Evolutionary conservation across 2,329 filamentous ascomycete species (phyloP).

Genomic region (Fusarium papillatum): DNA sequence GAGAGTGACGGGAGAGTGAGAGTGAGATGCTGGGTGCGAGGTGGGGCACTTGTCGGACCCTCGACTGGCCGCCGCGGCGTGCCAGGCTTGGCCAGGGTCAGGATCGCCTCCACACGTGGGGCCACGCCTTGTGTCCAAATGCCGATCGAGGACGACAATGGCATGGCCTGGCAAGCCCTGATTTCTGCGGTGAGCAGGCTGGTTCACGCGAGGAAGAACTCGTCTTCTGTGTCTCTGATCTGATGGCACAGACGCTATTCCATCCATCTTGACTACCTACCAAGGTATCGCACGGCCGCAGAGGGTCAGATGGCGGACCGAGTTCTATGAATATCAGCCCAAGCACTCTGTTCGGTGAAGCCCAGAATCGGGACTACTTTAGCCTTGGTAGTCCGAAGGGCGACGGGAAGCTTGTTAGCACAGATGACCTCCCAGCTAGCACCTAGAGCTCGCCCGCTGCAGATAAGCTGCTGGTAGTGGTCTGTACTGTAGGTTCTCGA

Average conservation of each 20-base stretch:
- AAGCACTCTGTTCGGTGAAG: constrained; percentile 18
- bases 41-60: constrained; percentile 20
- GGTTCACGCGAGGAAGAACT: constrained; percentile 6
- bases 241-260: background rate
- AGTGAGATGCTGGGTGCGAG: background rate
- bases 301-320: background rate
- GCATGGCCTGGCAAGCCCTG: constrained; percentile 36
- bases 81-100: constrained; percentile 35
- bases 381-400: constrained; percentile 2
- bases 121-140: constrained; percentile 36
- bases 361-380: constrained; percentile 34
- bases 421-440: background rate
- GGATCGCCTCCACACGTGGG: constrained; percentile 39
- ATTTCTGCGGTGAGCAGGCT: constrained; percentile 33
- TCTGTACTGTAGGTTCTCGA: background rate
- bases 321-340: constrained; percentile 4
- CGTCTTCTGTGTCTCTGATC: background rate
- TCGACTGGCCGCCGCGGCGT: constrained; percentile 10
- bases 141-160: constrained; percentile 38
- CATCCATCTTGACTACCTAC: background rate
- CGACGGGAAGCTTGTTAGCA: constrained; percentile 11
- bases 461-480: background rate
- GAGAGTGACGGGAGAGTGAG: background rate
- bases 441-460: background rate
- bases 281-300: background rate